phyloP scores from a whole-genome alignment of 495 filamentous ascomycete genomes.

The Apodospora peruviana region DNA sequence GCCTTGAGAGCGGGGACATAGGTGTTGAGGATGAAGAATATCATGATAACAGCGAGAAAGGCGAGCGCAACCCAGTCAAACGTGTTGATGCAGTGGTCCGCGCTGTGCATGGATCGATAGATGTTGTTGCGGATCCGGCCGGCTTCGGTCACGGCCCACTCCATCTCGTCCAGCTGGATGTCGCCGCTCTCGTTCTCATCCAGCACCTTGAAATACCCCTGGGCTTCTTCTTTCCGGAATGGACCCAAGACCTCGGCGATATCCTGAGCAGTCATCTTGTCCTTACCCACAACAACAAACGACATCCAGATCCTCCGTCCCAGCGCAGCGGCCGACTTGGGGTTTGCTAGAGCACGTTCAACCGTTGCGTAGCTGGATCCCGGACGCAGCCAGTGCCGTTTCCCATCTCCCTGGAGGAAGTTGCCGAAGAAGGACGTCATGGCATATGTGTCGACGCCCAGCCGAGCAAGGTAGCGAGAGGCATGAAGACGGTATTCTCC shows the following conservation, averaged over 20 bases:
- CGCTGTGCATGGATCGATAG: conserved; percentile 24
- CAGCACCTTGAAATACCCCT: conserved; percentile 20
- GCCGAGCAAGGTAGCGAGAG: conserved; percentile 16
- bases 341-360: conserved; percentile 22
- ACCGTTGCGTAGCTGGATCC: conserved; percentile 21
- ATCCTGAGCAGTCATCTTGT: conserved; percentile 18
- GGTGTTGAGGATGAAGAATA: conserved; percentile 53
- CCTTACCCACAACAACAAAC: conserved; percentile 22
- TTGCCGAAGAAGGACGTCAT: conserved; percentile 27
- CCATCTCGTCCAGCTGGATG: conserved; percentile 26
- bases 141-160: conserved; percentile 19
- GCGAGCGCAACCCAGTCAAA: conserved; percentile 30
- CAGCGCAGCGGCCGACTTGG: conserved; percentile 44
- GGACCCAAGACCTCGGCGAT: conserved; percentile 27
- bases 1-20: conserved; percentile 22
- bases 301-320: conserved; percentile 27
- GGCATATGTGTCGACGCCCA: conserved; percentile 23
- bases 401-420: conserved; percentile 16
- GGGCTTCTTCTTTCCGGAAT: conserved; percentile 21
- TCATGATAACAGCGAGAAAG: conserved; percentile 55
- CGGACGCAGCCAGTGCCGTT: conserved; percentile 22
- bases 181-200: conserved; percentile 26
- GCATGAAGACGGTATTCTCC: conserved; percentile 17
- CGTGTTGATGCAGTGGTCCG: conserved; percentile 27
- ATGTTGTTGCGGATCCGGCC: conserved; percentile 23